These are phyloP conservation scores for Papiliotrema nemorosa DNA, from an alignment of 1,284 basidiomycete genomes.

Conservation along the genomic window DNA sequence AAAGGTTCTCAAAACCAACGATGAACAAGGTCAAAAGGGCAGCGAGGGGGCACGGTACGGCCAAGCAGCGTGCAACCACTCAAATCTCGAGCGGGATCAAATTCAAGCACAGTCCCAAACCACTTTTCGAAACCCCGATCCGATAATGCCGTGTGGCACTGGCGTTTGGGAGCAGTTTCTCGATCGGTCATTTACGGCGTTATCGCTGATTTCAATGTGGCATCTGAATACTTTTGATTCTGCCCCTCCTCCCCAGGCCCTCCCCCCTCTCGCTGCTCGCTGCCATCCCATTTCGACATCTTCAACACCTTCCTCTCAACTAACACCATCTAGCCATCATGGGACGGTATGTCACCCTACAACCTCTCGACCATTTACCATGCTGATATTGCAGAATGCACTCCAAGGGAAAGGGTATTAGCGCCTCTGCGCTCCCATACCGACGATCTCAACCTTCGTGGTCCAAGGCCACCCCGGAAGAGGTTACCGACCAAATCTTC, in stretches of 20 bases:
- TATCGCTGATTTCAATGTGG: constrained; percentile 3
- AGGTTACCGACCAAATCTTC: constrained; percentile 92
- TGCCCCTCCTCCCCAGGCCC: not conserved
- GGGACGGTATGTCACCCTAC: constrained; percentile 32
- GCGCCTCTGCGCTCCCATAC: constrained; percentile 97
- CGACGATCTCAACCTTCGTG: constrained; percentile 90
- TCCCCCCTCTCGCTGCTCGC: not conserved
- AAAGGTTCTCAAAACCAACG: not conserved
- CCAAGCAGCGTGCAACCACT: not conserved
- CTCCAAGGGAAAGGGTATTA: constrained; percentile 98
- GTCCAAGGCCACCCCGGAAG: constrained; percentile 95
- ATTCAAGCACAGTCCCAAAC: not conserved
- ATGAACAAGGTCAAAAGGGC: not conserved
- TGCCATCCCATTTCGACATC: constrained; percentile 1
- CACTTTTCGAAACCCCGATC: too few relatives aligned
- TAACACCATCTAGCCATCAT: constrained; percentile 28
- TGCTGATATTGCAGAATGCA: constrained; percentile 62
- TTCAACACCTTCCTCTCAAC: constrained; percentile 3
- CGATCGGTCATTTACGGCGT: constrained; percentile 1
- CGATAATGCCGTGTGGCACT: too few relatives aligned
- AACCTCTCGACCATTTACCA: not conserved
- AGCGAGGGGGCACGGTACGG: not conserved
- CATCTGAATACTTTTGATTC: not conserved
- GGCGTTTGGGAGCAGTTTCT: not conserved
- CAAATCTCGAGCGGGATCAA: not conserved